A percentile compares a stretch with the other conserved stretches of the same genome.
These are phyloP conservation scores for Lasiosphaeriaceae sp. DNA, from an alignment of 495 filamentous ascomycete genomes.

Conservation along the genomic window DNA sequence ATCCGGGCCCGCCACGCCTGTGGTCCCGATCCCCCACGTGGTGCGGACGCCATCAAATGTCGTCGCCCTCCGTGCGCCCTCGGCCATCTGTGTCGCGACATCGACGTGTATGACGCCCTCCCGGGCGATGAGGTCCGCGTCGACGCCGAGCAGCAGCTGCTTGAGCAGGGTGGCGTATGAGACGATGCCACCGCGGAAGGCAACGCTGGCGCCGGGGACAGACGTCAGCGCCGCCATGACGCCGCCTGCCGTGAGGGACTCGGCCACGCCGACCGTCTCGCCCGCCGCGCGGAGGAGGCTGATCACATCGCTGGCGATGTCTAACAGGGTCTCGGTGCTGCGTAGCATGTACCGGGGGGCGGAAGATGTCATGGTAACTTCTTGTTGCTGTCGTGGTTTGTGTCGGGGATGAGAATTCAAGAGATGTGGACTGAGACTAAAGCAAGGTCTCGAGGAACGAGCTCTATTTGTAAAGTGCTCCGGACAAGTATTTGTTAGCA, in stretches of 20 bases:
- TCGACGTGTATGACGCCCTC: conserved; percentile 31
- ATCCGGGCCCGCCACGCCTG: conserved; percentile 28
- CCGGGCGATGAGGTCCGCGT: conserved; percentile 23
- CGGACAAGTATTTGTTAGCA: too few relatives aligned
- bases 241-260: conserved; percentile 30
- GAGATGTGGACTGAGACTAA: too few relatives aligned
- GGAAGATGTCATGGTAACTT: too few relatives aligned
- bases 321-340: conserved; percentile 15
- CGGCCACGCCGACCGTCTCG: conserved; percentile 25
- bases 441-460: too few relatives aligned
- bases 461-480: too few relatives aligned
- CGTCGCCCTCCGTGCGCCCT: conserved; percentile 18
- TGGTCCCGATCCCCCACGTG: conserved; percentile 30
- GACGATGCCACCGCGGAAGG: conserved; percentile 31
- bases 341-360: too few relatives aligned
- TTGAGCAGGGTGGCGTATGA: conserved; percentile 31
- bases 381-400: too few relatives aligned
- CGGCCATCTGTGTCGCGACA: conserved; percentile 31
- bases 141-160: conserved; percentile 20
- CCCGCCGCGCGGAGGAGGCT: conserved; percentile 15
- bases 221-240: conserved; percentile 27
- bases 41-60: conserved; percentile 14
- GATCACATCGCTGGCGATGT: conserved; percentile 21
- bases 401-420: too few relatives aligned
- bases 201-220: conserved; percentile 24